phyloP scores from a whole-genome alignment of 148 eudicot species.

The Camellia lanceoleosa region DNA sequence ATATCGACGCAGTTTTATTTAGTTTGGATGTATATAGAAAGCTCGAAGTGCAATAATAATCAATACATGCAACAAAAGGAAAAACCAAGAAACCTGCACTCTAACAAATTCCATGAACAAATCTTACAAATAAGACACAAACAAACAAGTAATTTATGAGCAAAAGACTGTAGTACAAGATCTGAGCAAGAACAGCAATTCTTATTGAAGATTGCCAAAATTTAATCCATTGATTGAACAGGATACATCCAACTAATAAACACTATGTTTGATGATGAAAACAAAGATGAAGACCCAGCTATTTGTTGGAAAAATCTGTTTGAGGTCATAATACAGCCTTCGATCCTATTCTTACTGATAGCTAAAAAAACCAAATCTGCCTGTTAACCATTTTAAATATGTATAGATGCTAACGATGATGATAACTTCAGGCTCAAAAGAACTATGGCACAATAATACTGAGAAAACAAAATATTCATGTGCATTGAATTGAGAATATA shows the following conservation, averaged over 20 bases:
- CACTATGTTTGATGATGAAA: background rate
- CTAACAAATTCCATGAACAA: background rate
- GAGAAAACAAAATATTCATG: too few species aligned
- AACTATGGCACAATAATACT: too few species aligned
- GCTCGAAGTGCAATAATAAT: background rate
- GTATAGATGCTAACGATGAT: background rate
- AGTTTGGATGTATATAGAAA: background rate
- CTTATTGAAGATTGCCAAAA: background rate
- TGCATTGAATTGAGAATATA: too few species aligned
- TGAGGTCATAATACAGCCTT: background rate
- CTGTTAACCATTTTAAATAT: background rate
- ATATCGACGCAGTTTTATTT: constrained; percentile 11
- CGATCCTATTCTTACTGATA: background rate
- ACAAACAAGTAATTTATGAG: background rate
- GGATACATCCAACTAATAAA: background rate
- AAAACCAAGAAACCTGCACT: too few species aligned
- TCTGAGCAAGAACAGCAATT: background rate
- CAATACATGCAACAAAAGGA: background rate
- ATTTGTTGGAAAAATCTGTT: background rate
- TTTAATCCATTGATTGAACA: background rate
- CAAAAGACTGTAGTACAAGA: background rate
- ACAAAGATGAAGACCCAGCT: background rate
- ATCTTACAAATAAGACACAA: background rate
- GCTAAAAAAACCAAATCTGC: too few species aligned
- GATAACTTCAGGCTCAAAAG: background rate